Conservation (phyloP, 768 basidiomycete species). For the Piloderma croceum region DNA sequence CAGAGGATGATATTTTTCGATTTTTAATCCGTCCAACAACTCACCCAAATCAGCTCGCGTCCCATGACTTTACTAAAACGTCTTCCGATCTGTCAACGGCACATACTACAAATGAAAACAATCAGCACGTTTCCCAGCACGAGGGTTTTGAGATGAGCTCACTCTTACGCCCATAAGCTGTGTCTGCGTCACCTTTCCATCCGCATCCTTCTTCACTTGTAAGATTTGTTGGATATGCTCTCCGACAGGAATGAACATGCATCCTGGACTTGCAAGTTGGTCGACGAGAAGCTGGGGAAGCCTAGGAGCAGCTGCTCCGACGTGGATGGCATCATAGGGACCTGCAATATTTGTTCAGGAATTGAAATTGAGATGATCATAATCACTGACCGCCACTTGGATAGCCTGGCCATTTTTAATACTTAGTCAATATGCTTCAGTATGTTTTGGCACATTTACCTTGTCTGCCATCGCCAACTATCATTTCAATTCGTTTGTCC, state of each 20-base stretch:
- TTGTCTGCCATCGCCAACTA: constrained; percentile 75
- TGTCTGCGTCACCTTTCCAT: constrained; percentile 60
- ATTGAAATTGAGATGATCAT: not conserved
- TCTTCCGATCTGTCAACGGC: constrained; percentile 59
- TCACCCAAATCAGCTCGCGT: no score
- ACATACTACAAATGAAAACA: constrained; percentile 45
- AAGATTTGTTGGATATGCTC: constrained; percentile 52
- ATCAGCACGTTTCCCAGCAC: not conserved
- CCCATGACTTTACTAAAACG: no score
- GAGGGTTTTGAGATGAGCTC: constrained; percentile 25
- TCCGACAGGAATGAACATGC: constrained; percentile 94
- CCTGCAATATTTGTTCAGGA: constrained; percentile 25
- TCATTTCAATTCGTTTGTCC: constrained; percentile 50
- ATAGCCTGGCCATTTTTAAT: constrained; percentile 28
- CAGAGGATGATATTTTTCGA: no score
- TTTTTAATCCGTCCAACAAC: no score
- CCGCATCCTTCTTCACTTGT: constrained; percentile 71
- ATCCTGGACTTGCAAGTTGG: constrained; percentile 69
- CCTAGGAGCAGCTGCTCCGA: constrained; percentile 83
- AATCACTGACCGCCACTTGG: constrained; percentile 25
- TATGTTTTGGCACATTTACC: constrained; percentile 33
- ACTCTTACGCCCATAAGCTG: constrained; percentile 81
- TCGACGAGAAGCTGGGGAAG: constrained; percentile 68
- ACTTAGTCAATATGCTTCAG: not conserved
- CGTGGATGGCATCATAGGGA: constrained; percentile 84